A percentile compares a stretch with the other conserved stretches of the same genome.
Conservation (phyloP, 805 yeast species). For the Phaffomyces antillensis region DNA sequence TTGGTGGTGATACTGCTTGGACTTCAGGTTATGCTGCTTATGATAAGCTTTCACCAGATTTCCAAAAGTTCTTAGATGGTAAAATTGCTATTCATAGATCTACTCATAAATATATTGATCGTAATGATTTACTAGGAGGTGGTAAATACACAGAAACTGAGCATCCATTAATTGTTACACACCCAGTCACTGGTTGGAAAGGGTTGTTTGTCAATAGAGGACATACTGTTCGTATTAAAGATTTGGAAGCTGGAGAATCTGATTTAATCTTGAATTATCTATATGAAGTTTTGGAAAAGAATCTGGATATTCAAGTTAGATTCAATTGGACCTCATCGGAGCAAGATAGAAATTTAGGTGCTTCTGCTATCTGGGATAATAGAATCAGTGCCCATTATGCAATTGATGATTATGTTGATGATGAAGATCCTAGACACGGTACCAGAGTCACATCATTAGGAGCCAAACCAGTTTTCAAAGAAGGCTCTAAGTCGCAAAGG, state of each 20-base stretch:
- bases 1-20: constrained; percentile 55
- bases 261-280: constrained; percentile 35
- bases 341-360: constrained; percentile 20
- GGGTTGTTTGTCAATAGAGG: constrained; percentile 43
- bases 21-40: constrained; percentile 50
- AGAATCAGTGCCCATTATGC: constrained; percentile 47
- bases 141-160: constrained; percentile 41
- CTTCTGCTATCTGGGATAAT: constrained; percentile 57
- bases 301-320: constrained; percentile 48
- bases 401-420: constrained; percentile 36
- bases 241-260: constrained; percentile 7
- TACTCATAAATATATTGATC: constrained; percentile 32
- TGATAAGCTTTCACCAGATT: constrained; percentile 46
- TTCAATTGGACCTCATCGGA: constrained; percentile 42
- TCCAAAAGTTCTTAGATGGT: constrained; percentile 46
- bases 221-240: constrained; percentile 36
- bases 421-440: constrained; percentile 58
- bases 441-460: constrained; percentile 49
- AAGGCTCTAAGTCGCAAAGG: constrained; percentile 33
- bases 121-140: constrained; percentile 39
- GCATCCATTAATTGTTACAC: constrained; percentile 52
- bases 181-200: constrained; percentile 62
- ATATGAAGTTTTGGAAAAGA: constrained; percentile 37
- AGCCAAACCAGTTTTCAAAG: constrained; percentile 45
- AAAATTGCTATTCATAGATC: constrained; percentile 40